Evolutionary conservation across 116 monocot genomes (phyloP).

Genomic region (Trichopus zeylanicus): DNA sequence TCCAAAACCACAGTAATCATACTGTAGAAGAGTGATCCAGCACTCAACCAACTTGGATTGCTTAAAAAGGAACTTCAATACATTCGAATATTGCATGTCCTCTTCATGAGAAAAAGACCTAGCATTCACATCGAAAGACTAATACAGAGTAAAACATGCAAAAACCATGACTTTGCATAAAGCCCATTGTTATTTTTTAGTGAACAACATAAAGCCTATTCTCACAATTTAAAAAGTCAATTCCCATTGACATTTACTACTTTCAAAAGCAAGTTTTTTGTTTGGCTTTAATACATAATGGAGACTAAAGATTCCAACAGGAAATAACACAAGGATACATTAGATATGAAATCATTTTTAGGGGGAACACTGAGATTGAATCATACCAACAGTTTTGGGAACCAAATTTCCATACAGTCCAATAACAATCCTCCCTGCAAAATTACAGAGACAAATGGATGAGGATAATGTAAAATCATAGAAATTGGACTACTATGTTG

Average conservation of each 20-base stretch:
- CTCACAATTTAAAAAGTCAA: no score
- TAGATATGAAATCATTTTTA: not conserved
- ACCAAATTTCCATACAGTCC: conserved; percentile 90
- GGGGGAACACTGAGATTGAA: not conserved
- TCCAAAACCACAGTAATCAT: not conserved
- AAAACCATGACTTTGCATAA: no score
- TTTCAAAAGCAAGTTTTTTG: not conserved
- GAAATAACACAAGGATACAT: not conserved
- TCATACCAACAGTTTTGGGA: conserved; percentile 91
- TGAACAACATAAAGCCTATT: no score
- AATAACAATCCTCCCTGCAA: conserved; percentile 84
- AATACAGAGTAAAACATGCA: not conserved
- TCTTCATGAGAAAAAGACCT: not conserved
- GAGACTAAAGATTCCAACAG: not conserved
- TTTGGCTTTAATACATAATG: no score
- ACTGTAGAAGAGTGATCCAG: not conserved
- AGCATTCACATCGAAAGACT: not conserved
- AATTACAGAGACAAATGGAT: no score
- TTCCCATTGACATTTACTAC: no score
- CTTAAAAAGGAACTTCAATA: not conserved
- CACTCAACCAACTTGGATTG: not conserved
- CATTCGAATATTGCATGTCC: not conserved
- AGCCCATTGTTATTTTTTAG: no score
- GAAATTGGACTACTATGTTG: no score
- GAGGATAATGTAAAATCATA: no score